Percentiles rank a stretch among this genome's conserved stretches.
Conservation (phyloP, 2,329 filamentous ascomycete species). For the Cordyceps sp. region DNA sequence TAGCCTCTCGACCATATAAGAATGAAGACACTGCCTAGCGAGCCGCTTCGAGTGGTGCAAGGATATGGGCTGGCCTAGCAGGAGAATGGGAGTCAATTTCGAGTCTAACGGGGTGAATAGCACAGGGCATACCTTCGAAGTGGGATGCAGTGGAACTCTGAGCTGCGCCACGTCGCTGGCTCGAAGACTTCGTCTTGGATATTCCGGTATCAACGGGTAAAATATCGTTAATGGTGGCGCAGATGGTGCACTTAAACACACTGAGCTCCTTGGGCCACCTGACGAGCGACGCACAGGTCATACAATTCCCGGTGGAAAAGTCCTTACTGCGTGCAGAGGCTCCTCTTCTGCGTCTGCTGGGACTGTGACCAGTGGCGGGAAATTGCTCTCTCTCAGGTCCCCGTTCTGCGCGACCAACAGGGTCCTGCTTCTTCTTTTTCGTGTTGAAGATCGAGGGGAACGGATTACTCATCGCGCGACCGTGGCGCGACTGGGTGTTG, state of each 20-base stretch:
- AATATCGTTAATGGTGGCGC: constrained; percentile 72
- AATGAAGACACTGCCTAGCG: constrained; percentile 15
- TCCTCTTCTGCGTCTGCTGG: constrained; percentile 14
- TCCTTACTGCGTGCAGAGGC: constrained; percentile 29
- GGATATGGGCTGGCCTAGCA: constrained; percentile 15
- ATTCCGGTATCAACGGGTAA: too few relatives aligned
- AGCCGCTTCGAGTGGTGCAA: constrained; percentile 16
- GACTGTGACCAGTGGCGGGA: constrained; percentile 4
- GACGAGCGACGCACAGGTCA: constrained; percentile 70
- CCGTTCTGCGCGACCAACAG: constrained; percentile 16
- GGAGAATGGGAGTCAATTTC: background rate
- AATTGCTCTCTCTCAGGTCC: constrained; percentile 9
- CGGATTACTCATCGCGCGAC: constrained; percentile 61
- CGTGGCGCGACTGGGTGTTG: constrained; percentile 9
- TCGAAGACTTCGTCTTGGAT: constrained; percentile 5
- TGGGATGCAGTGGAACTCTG: constrained; percentile 2
- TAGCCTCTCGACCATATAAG: constrained; percentile 13
- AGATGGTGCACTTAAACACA: constrained; percentile 70
- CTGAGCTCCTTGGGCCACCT: constrained; percentile 60
- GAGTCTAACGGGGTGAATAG: background rate
- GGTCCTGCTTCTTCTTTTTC: constrained; percentile 36
- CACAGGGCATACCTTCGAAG: constrained; percentile 2
- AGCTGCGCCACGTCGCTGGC: constrained; percentile 8
- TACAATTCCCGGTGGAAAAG: constrained; percentile 57
- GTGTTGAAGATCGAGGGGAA: constrained; percentile 55